Evolutionary conservation across 140 eudicot genomes (phyloP), one percentile per base, ranked within the genome.

Genomic region (Stevia rebaudiana): DNA sequence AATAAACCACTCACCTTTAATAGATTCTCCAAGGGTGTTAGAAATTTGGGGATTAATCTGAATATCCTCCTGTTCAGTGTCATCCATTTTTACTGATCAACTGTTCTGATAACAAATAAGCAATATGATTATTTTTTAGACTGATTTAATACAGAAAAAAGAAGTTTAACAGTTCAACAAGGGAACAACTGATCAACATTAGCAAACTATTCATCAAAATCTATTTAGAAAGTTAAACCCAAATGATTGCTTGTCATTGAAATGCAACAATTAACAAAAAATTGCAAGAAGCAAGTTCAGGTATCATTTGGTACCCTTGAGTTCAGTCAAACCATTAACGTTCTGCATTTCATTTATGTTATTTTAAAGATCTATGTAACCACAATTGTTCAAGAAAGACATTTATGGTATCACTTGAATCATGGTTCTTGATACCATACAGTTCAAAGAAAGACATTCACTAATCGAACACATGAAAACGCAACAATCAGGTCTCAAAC

Each of bases 11-110:
- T 80, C 37, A 84, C 95, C 86, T 67, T 72, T 72, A 46, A 79
- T 56, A 72, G 85, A 79, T 70, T 79, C 95, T 17, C 76, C 74
- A 60, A 87, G 33, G 33, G 33, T 28, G 2, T 1, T 1, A 28
- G 33, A 28, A 28, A 28, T 28, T 28, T 28, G 3, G 3, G 33
- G 74, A 53, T 37, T 35, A 39, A 75, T 68, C 44, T 71, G 82
- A 69, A 59, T 31, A 55, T 67, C 69, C 69, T 57, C 63, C 55
- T 8, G 66, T 48, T 71, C 70, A 10, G 58, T 30, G 1, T 36
- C 60, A 70, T 78, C 79, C 87, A 83, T 83, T 24, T 40, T 3
- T 21, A 65, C 40, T 1, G 58, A 61, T 46, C 28, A 37, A 42
- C 11, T 16, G 4, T 13, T 1, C 67, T 55, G 69, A 21, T 11